Evolutionary conservation across 768 basidiomycete species (phyloP), one percentile per base, ranked within the genome.

Genomic region (Pisolithus sp.): DNA sequence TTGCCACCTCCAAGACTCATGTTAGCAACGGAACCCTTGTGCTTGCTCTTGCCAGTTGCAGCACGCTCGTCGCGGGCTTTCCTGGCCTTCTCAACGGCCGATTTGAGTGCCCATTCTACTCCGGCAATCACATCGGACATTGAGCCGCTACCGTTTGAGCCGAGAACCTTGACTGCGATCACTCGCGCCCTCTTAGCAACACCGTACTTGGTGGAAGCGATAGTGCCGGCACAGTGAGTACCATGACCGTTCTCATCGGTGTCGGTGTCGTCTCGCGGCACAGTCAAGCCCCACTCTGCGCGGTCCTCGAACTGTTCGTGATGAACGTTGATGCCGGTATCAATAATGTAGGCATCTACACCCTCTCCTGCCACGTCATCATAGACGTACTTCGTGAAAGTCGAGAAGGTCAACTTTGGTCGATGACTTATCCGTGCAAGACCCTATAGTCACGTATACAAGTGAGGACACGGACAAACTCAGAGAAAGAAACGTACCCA

Each of bases 1-100:
- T 94, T 95, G 53, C 92, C 91, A 61, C 96, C 96, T 56, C 96
- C 96, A 48, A 99, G 85, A 67, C 86, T 89, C 96, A 99, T 96
- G 78, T 95, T 95, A 46, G 86, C 90, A 49, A 94, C 93, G 17
- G 92, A 93, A 21, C 96, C 96, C 75, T 93, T 94, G 79, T 95
- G 89, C 41, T 71, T 72, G 50, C 86, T 87, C 73, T 79, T 84
- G 49, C 90, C 88, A 18, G 89, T 92, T 28, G 77, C 75, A 48
- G 73, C 78, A 55, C 78, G 65, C 66, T 94, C 90, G 10, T 78
- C 77, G 7, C 70, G 73, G 17, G 91, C 87, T 15, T 76, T 76
- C n/a, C 60, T 63, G 0, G 78, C 79, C 65, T 85, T 89, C 23
- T 65, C 58, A 38, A 68, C 64, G 6, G 89, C 81, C 17, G 68